A percentile compares a stretch with the other conserved stretches of the same genome.
phyloP scores from a whole-genome alignment of 345 rosid species.

The Balakata baccata region DNA sequence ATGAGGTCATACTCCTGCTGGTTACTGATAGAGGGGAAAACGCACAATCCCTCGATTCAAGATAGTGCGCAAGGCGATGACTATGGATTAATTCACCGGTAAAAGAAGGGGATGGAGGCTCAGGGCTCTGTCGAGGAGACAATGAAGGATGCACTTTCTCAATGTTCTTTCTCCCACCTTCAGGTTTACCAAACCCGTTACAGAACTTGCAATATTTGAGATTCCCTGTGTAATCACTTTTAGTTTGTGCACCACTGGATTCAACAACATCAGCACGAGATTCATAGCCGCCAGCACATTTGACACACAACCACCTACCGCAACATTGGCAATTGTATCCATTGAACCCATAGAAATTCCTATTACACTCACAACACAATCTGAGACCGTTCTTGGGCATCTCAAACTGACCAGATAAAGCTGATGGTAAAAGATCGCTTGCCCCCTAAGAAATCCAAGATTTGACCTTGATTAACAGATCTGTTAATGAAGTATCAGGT shows the following conservation, averaged over 20 bases:
- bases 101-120: conserved; percentile 52
- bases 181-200: conserved; percentile 38
- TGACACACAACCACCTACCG: conserved; percentile 54
- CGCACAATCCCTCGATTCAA: conserved; percentile 52
- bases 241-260: conserved; percentile 17
- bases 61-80: conserved; percentile 42
- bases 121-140: conserved; percentile 60
- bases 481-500: conserved; percentile 62
- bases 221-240: conserved; percentile 18
- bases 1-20: conserved; percentile 41
- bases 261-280: conserved; percentile 18
- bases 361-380: conserved; percentile 52
- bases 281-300: conserved; percentile 35
- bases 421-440: conserved; percentile 43
- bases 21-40: conserved; percentile 32
- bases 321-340: conserved; percentile 63
- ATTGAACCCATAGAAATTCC: conserved; percentile 27
- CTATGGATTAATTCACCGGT: conserved; percentile 33
- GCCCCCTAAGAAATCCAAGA: conserved; percentile 67
- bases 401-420: conserved; percentile 33
- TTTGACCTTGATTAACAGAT: conserved; percentile 68
- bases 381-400: conserved; percentile 44
- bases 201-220: conserved; percentile 63
- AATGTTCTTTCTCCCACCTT: conserved; percentile 43
- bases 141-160: conserved; percentile 76